Evolutionary conservation across 2,329 filamentous ascomycete genomes (phyloP).

Genomic region (Xylariaceae sp.): DNA sequence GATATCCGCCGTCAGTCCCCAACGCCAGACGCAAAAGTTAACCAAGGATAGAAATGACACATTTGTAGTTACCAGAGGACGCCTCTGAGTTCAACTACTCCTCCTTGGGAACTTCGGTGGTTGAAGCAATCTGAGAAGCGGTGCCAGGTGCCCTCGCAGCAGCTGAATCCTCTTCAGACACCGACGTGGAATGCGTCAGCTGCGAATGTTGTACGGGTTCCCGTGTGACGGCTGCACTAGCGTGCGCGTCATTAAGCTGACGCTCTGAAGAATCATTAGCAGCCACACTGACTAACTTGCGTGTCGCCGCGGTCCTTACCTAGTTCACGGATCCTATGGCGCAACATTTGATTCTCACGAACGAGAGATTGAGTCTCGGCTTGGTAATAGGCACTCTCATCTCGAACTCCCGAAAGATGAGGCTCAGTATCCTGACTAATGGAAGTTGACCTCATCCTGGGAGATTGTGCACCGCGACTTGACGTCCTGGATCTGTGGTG

Average conservation of each 20-base stretch:
- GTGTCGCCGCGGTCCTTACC: conserved; percentile 38
- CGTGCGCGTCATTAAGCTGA: conserved; percentile 43
- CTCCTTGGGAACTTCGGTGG: conserved; percentile 17
- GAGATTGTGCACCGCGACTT: conserved; percentile 50
- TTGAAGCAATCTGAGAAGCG: conserved; percentile 9
- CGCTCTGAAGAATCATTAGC: conserved; percentile 37
- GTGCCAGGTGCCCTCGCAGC: conserved; percentile 4
- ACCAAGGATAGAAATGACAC: too few relatives aligned
- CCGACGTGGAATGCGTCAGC: conserved; percentile 42
- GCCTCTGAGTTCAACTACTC: conserved; percentile 11
- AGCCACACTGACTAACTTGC: not conserved
- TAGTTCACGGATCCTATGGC: conserved; percentile 67
- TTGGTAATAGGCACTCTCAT: conserved; percentile 76
- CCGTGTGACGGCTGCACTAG: conserved; percentile 31
- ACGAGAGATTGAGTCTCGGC: conserved; percentile 75
- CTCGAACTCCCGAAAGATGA: conserved; percentile 59
- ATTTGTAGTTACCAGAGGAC: too few relatives aligned
- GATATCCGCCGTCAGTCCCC: too few relatives aligned
- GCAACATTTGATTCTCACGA: conserved; percentile 79
- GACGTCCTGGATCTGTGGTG: conserved; percentile 55
- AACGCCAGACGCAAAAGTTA: too few relatives aligned
- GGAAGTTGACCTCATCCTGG: conserved; percentile 53
- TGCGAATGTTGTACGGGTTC: conserved; percentile 48
- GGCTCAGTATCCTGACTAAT: conserved; percentile 57
- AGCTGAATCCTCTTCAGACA: conserved; percentile 34